A percentile compares a stretch with the other conserved stretches of the same genome.
Evolutionary conservation across 2,329 filamentous ascomycete genomes (phyloP).

Genomic region (Neobulgaria alba): DNA sequence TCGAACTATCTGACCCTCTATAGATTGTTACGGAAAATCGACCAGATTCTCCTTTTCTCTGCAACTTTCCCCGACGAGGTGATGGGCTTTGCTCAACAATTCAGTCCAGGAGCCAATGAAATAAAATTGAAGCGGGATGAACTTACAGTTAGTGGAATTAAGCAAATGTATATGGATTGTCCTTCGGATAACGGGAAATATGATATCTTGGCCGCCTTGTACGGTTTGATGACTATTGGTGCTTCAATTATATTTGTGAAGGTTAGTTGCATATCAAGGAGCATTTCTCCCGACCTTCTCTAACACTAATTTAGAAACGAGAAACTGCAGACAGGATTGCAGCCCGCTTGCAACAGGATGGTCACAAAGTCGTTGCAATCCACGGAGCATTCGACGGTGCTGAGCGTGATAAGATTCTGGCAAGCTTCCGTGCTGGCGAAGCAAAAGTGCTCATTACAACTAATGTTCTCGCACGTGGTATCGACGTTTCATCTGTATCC

Average conservation of each 20-base stretch:
- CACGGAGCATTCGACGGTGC: slow-evolving; percentile 80
- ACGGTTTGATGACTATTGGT: slow-evolving; percentile 91
- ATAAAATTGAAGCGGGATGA: slow-evolving; percentile 85
- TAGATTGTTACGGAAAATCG: slow-evolving; percentile 61
- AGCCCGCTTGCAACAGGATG: slow-evolving; percentile 75
- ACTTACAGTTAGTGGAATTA: slow-evolving; percentile 92
- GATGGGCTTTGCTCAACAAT: slow-evolving; percentile 71
- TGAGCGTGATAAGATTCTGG: slow-evolving; percentile 75
- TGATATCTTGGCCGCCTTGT: slow-evolving; percentile 79
- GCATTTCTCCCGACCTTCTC: slow-evolving; percentile 1
- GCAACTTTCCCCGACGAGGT: slow-evolving; percentile 92
- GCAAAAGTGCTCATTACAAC: slow-evolving; percentile 97
- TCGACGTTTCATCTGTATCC: slow-evolving; percentile 86
- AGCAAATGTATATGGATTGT: slow-evolving; percentile 96
- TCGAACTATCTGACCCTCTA: slow-evolving; percentile 8
- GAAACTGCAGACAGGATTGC: slow-evolving; percentile 81
- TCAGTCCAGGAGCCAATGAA: slow-evolving; percentile 77
- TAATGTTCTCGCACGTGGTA: slow-evolving; percentile 91
- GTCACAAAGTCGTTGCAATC: slow-evolving; percentile 83
- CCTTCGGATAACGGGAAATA: slow-evolving; percentile 77
- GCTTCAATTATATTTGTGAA: slow-evolving; percentile 98
- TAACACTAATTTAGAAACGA: slow-evolving; percentile 53
- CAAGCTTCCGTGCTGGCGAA: slow-evolving; percentile 75
- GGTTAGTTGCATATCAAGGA: slow-evolving; percentile 39
- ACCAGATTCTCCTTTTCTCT: slow-evolving; percentile 93